A percentile compares a stretch with the other conserved stretches of the same genome.
Conservation (phyloP, 148 eudicot genomes). For the Rhododendron kiyosumense region DNA sequence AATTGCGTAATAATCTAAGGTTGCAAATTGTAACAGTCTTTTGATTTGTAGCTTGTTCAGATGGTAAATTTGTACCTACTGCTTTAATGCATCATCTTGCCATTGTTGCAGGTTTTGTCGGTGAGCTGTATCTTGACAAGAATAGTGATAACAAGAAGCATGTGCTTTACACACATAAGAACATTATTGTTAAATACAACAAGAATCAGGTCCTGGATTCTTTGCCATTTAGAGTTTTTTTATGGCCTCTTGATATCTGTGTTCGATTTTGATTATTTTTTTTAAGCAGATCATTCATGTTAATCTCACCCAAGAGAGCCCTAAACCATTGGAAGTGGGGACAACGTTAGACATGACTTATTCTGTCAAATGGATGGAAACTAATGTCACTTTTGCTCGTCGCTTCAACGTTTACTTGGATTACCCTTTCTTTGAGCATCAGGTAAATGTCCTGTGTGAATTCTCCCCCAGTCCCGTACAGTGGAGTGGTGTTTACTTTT, state of each 20-base stretch:
- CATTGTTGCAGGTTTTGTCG: constrained; percentile 62
- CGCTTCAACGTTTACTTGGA: constrained; percentile 97
- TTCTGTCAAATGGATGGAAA: constrained; percentile 73
- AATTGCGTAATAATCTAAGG: no score
- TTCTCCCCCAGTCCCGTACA: background rate
- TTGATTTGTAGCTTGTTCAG: background rate
- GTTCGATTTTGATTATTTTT: background rate
- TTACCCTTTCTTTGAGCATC: constrained; percentile 97
- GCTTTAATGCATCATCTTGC: constrained; percentile 1
- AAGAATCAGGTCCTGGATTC: constrained; percentile 59
- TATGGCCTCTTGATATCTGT: background rate
- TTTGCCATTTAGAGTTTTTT: background rate
- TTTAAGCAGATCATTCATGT: constrained; percentile 85
- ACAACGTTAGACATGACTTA: constrained; percentile 79
- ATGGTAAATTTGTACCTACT: background rate
- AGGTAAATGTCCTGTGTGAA: constrained; percentile 37
- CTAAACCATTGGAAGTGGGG: constrained; percentile 81
- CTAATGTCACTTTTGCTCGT: constrained; percentile 69
- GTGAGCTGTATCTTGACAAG: constrained; percentile 75
- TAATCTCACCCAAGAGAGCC: constrained; percentile 79
- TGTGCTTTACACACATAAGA: constrained; percentile 70
- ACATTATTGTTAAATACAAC: constrained; percentile 60
- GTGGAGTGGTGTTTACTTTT: no score
- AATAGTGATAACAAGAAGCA: constrained; percentile 58
- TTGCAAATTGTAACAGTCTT: no score